Base-by-base conservation (phyloP, 371 early-diverging fungal genomes). In the Mortierella sp. region DNA sequence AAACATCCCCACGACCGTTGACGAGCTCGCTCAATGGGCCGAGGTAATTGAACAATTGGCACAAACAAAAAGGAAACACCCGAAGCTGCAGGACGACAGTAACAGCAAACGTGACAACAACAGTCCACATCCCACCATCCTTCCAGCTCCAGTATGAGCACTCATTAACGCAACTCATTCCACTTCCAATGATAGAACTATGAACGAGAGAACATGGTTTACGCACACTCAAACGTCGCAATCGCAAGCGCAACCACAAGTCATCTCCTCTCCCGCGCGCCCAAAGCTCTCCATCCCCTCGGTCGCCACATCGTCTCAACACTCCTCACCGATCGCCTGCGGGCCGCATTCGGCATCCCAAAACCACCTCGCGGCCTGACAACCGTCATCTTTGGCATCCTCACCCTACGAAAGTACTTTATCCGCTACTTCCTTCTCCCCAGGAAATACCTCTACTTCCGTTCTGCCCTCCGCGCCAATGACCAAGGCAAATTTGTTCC, bases 1-100 rank as follows among this genome's bases (percentile, higher is more conserved):
- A 73, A 87, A 89, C 79, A 92, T 93, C 48, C 93, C 91, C 3
- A 79, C 81, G 14, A 87, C 90, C 10, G n/a, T 83, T 5, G 87
- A 89, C 31, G 90, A 86, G n/a, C 78, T 92, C 67, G 73, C 79
- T 1, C 75, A 51, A 14, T 90, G 91, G 73, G 74, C 87, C 64
- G 82, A 90, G 74, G 87, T 83, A 83, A 77, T 44, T 14, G 31
- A n/a, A n/a, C n/a, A n/a, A n/a, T n/a, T n/a, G n/a, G n/a, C n/a
- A n/a, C n/a, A n/a, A n/a, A n/a, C n/a, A n/a, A n/a, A n/a, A n/a
- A n/a, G n/a, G 54, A 24, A n/a, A 26, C 19, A 16, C 19, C n/a
- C 54, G 28, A 57, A 28, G 57, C 21, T 14, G 61, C 61, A 14
- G 14, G 16, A 43, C 8, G 28, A 31, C 34, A 31, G 16, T 16